Conservation (phyloP, 345 rosid species). For the Lenwebbia sp. region DNA sequence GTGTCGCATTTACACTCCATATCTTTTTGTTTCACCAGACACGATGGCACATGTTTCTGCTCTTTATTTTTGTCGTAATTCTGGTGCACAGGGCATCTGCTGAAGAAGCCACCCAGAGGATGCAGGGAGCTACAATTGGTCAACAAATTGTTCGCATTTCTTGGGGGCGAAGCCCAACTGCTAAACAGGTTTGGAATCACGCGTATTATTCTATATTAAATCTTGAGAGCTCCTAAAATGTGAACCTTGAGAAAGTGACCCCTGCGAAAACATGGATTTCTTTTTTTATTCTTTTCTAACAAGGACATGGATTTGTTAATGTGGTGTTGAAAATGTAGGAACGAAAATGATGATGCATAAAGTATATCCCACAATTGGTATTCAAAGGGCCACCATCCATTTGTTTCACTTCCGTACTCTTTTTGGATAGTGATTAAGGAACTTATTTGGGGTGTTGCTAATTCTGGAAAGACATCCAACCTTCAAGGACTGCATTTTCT, state of each 20-base stretch:
- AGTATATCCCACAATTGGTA: neutral
- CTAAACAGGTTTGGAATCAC: conserved; percentile 44
- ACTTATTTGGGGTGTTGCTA: neutral
- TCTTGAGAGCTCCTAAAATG: neutral
- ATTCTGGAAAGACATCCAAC: neutral
- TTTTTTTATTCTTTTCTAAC: neutral
- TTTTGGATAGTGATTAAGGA: neutral
- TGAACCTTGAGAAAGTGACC: neutral
- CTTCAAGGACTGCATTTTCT: neutral
- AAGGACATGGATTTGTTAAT: neutral
- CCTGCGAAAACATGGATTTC: neutral
- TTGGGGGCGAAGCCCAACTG: conserved; percentile 64
- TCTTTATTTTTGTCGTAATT: neutral
- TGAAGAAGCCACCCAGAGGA: conserved; percentile 80
- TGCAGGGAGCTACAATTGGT: conserved; percentile 92
- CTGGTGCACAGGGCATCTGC: conserved; percentile 52
- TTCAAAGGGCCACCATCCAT: neutral
- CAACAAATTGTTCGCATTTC: conserved; percentile 71
- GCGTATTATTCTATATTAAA: neutral
- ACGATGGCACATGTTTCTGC: neutral
- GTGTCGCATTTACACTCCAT: neutral
- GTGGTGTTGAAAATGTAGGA: neutral
- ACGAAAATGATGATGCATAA: neutral
- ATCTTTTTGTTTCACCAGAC: neutral
- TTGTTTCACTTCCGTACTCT: neutral